Base-by-base conservation (phyloP, 257 asterid species). In the Capsicum rhomboideum region DNA sequence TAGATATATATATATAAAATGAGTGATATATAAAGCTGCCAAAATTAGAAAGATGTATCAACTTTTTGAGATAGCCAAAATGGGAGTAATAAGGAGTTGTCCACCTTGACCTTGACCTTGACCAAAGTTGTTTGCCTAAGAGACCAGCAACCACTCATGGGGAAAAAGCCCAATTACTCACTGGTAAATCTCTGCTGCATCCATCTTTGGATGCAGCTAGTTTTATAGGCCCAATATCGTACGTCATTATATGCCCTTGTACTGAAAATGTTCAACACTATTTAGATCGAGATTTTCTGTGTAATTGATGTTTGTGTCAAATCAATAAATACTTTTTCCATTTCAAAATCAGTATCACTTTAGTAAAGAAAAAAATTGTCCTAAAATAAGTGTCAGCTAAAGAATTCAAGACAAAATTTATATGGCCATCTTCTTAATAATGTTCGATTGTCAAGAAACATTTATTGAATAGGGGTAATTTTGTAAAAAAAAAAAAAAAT, bases 81-180 rank as follows among this genome's bases (percentile, higher is more conserved):
- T 84, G 87, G 18, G 87, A 74, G 13, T 8, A 11, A 6, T 8
- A 11, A 6, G 79, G 79, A 46, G 64, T 85, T 85, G 11, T 85
- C 75, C n/a, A 84, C 86, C 79, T 84, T 84, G n/a, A 80, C 80
- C 81, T 85, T 67, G 17, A 84, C 86, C 79, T 84, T 84, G n/a
- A 80, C 80, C 81, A 86, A 63, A 61, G 85, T 83, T 20, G 86
- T 87, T 44, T 87, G 77, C 72, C 77, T 86, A 90, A 49, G 89
- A 80, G 59, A 83, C 93, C 83, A 88, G 20, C 84, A 34, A 34
- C 2, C 40, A 34, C 6, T 34, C 40, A 86, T 11, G 86, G 87
- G 42, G 40, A 87, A 88, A 49, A 89, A 82, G 71, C 93, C 91
- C 91, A 85, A 75, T 17, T 89, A 89, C n/a, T n/a, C n/a, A n/a